Evolutionary conservation across 2,329 filamentous ascomycete genomes (phyloP).

Genomic region (Diaporthe sp.): DNA sequence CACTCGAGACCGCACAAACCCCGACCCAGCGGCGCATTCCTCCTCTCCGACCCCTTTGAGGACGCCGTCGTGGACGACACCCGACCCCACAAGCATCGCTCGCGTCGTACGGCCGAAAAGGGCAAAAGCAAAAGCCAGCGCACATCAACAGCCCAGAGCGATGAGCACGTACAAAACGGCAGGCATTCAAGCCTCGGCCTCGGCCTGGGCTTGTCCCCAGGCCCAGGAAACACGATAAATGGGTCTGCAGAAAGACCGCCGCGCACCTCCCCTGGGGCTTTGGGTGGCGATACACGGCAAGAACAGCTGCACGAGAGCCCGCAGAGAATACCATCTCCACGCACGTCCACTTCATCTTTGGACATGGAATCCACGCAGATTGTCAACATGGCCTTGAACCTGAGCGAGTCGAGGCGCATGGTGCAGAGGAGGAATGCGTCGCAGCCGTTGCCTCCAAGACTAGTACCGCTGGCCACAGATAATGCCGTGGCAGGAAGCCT

Average conservation of each 20-base stretch:
- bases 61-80: constrained; percentile 44
- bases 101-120: constrained; percentile 29
- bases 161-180: constrained; percentile 11
- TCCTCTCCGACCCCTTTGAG: constrained; percentile 56
- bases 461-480: constrained; percentile 61
- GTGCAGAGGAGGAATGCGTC: constrained; percentile 68
- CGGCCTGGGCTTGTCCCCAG: constrained; percentile 4
- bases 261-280: constrained; percentile 23
- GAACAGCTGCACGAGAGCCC: constrained; percentile 41
- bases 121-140: constrained; percentile 33
- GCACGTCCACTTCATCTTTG: constrained; percentile 48
- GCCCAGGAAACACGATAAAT: constrained; percentile 8
- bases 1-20: constrained; percentile 50
- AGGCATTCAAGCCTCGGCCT: constrained; percentile 24
- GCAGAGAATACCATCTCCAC: constrained; percentile 39
- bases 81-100: constrained; percentile 39
- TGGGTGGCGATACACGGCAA: constrained; percentile 31
- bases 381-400: constrained; percentile 88
- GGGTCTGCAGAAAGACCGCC: constrained; percentile 21
- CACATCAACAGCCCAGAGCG: constrained; percentile 14
- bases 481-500: constrained; percentile 67
- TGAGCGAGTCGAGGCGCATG: constrained; percentile 82
- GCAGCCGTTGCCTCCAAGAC: constrained; percentile 60
- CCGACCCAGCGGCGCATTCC: constrained; percentile 61
- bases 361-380: constrained; percentile 88